Conservation (phyloP, 2,329 filamentous ascomycete genomes). For the Talaromyces sp. region DNA sequence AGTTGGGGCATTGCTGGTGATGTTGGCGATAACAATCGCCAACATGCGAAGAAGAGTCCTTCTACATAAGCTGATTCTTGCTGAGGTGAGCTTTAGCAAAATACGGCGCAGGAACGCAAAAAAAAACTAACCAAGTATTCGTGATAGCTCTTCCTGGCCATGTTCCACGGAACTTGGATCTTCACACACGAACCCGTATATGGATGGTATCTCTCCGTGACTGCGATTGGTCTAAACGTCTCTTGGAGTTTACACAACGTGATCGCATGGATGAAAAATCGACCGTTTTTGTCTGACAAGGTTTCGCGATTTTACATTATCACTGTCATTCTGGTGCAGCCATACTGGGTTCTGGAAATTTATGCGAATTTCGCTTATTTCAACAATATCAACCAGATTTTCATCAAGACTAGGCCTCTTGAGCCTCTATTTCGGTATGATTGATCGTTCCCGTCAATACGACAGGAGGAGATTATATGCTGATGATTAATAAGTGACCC, state of each 20-base stretch:
- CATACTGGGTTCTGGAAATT: constrained; percentile 64
- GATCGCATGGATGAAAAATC: constrained; percentile 65
- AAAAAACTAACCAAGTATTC: not conserved
- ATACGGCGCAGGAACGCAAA: too few species aligned
- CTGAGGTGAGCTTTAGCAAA: constrained; percentile 39
- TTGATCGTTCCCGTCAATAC: not conserved
- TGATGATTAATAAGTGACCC: constrained; percentile 49
- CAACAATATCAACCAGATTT: constrained; percentile 53
- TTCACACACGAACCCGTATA: constrained; percentile 56
- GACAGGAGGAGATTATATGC: not conserved
- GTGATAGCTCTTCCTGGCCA: constrained; percentile 52
- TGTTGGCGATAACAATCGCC: constrained; percentile 48
- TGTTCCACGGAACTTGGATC: constrained; percentile 58
- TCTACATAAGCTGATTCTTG: constrained; percentile 51
- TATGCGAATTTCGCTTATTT: constrained; percentile 65
- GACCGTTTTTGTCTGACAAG: constrained; percentile 54
- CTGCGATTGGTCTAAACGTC: constrained; percentile 58
- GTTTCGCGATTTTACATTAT: constrained; percentile 57
- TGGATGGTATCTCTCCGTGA: constrained; percentile 62
- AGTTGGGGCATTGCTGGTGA: constrained; percentile 50
- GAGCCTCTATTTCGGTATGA: constrained; percentile 58
- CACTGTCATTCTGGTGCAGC: constrained; percentile 57
- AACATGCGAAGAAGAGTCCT: constrained; percentile 50
- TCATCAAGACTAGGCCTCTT: constrained; percentile 55
- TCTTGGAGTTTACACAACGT: constrained; percentile 65